These are phyloP conservation scores for Metschnikowia chrysomelidarum DNA, from an alignment of 805 yeast genomes.

Conservation along the genomic window DNA sequence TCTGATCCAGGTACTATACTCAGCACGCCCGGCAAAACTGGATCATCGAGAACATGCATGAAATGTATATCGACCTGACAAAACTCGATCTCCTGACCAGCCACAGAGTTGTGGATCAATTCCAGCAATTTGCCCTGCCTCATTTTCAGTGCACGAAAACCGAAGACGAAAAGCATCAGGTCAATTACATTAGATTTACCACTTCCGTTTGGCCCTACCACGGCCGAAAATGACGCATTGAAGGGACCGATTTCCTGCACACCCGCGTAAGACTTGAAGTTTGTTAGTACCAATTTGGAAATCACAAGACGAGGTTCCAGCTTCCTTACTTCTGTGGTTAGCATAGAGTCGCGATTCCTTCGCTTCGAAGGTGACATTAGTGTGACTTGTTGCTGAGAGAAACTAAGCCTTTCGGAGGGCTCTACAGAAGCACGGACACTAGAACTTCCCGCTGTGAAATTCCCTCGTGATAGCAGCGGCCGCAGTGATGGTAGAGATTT, in stretches of 20 bases:
- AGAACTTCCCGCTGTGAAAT: not conserved
- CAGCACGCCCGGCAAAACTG: slow-evolving; percentile 28
- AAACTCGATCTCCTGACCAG: slow-evolving; percentile 51
- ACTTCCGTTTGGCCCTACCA: slow-evolving; percentile 97
- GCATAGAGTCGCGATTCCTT: slow-evolving; percentile 19
- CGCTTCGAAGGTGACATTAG: slow-evolving; percentile 31
- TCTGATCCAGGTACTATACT: slow-evolving; percentile 52
- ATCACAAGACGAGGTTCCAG: slow-evolving; percentile 68
- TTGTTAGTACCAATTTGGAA: slow-evolving; percentile 65
- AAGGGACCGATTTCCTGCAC: slow-evolving; percentile 92
- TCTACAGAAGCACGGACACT: slow-evolving; percentile 3
- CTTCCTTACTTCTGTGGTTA: slow-evolving; percentile 11
- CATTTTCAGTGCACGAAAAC: slow-evolving; percentile 95
- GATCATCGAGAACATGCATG: slow-evolving; percentile 65
- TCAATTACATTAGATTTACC: slow-evolving; percentile 98
- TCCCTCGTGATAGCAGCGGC: slow-evolving; percentile 2
- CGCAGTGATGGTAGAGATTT: no score
- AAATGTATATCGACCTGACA: slow-evolving; percentile 94
- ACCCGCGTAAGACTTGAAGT: slow-evolving; percentile 96
- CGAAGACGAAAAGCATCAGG: slow-evolving; percentile 93
- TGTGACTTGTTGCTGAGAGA: slow-evolving; percentile 23
- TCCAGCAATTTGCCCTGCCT: slow-evolving; percentile 93
- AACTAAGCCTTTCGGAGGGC: slow-evolving; percentile 21
- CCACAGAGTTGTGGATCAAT: slow-evolving; percentile 86
- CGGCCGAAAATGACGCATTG: slow-evolving; percentile 89